phyloP scores from a whole-genome alignment of 2,329 filamentous ascomycete genomes.

The Cladosporium austrohemisphaericum region DNA sequence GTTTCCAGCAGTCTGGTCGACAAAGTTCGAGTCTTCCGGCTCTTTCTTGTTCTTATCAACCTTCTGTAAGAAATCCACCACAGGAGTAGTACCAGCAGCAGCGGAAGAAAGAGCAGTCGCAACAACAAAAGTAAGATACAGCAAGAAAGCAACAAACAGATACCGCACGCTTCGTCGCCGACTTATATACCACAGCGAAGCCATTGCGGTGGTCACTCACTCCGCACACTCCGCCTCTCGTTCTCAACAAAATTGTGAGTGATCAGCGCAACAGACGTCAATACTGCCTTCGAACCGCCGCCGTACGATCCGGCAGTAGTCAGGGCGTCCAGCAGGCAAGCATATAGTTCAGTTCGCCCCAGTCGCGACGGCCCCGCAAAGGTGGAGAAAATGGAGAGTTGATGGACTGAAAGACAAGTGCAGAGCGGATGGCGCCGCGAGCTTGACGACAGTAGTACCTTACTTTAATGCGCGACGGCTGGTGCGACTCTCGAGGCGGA shows the following conservation, averaged over 20 bases:
- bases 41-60: too few relatives aligned
- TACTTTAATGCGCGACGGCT: background rate
- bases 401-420: background rate
- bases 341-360: background rate
- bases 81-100: background rate
- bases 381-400: constrained; percentile 6
- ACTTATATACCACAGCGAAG: constrained; percentile 6
- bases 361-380: constrained; percentile 9
- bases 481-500: background rate
- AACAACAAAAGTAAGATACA: constrained; percentile 6
- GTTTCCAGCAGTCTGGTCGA: constrained; percentile 3
- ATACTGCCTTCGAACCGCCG: constrained; percentile 1
- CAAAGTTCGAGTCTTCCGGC: background rate
- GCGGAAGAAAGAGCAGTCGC: background rate
- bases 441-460: constrained; percentile 1
- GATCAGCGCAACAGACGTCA: constrained; percentile 14
- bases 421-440: constrained; percentile 8
- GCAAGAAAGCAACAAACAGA: constrained; percentile 4
- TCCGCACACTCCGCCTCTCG: background rate
- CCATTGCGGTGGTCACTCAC: background rate
- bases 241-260: constrained; percentile 1
- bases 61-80: too few relatives aligned
- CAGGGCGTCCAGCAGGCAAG: background rate
- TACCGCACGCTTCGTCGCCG: constrained; percentile 2
- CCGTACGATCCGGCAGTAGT: constrained; percentile 5